Percentiles rank a stretch among this genome's conserved stretches.
Evolutionary conservation across 768 basidiomycete species (phyloP).

Genomic region (Coprinopsis cinerea): DNA sequence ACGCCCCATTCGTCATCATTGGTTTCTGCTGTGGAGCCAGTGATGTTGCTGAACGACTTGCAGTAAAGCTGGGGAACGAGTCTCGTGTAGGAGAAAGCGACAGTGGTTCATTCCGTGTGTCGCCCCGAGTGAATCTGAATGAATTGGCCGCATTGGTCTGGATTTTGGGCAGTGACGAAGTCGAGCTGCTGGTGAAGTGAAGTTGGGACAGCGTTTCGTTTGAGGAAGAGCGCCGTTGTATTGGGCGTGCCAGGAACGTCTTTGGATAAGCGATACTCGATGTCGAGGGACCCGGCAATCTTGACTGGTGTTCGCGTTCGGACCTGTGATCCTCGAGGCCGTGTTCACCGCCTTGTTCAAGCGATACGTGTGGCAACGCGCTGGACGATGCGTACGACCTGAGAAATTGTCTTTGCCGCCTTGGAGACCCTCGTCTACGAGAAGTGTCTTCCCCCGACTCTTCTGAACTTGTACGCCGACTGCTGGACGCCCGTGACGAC

Average conservation of each 20-base stretch:
- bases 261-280: not conserved
- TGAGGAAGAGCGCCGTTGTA: not conserved
- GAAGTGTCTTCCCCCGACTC: not conserved
- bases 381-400: not conserved
- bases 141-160: not conserved
- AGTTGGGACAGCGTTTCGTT: not conserved
- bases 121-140: not conserved
- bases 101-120: not conserved
- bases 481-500: not conserved
- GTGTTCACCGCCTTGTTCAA: not conserved
- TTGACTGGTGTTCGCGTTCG: not conserved
- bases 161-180: not conserved
- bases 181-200: not conserved
- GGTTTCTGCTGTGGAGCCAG: not conserved
- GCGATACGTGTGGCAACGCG: not conserved
- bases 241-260: not conserved
- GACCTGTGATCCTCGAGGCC: not conserved
- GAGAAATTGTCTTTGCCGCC: not conserved
- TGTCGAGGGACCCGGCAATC: not conserved
- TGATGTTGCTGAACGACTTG: no score
- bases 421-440: not conserved
- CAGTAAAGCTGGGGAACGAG: no score
- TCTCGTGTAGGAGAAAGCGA: not conserved
- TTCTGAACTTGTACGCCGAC: not conserved
- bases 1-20: not conserved